phyloP scores from a whole-genome alignment of 805 yeast genomes.

The Kluyveromyces starmeri region DNA sequence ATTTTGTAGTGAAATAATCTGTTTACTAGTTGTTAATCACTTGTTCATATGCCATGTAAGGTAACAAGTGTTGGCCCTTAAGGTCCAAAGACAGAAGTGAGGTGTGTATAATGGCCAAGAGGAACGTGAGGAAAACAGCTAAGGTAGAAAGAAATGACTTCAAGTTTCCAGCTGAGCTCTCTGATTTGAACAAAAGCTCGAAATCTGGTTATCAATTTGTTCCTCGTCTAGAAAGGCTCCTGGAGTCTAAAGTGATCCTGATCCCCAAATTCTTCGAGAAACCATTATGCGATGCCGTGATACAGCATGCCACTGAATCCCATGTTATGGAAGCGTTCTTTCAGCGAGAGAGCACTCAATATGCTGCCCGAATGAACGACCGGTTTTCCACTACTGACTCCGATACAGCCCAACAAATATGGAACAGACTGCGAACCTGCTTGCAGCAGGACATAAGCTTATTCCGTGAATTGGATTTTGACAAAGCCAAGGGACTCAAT shows the following conservation, averaged over 20 bases:
- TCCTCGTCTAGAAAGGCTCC: conserved; percentile 7
- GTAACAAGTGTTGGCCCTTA: too few relatives aligned
- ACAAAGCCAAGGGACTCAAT: conserved; percentile 39
- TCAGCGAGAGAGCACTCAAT: conserved; percentile 29
- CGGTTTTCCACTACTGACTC: conserved; percentile 36
- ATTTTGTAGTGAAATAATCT: too few relatives aligned
- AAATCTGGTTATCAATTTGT: conserved; percentile 2
- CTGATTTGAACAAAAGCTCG: conserved; percentile 1
- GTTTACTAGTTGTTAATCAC: too few relatives aligned
- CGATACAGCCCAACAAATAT: conserved; percentile 31
- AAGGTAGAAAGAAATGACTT: not conserved
- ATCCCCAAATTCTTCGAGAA: conserved; percentile 7
- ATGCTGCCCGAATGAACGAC: conserved; percentile 53
- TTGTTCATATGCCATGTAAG: too few relatives aligned
- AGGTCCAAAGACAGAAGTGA: too few relatives aligned
- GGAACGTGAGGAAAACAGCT: not conserved
- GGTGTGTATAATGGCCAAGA: too few relatives aligned
- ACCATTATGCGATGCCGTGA: conserved; percentile 4
- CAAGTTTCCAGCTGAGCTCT: conserved; percentile 7
- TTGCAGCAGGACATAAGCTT: conserved; percentile 26
- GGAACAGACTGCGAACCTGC: conserved; percentile 34
- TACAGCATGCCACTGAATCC: conserved; percentile 2
- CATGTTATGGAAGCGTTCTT: conserved; percentile 7
- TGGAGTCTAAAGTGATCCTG: conserved; percentile 9
- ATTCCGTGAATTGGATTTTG: conserved; percentile 28